Evolutionary conservation across 73 alveolate genomes (phyloP), one percentile per base, ranked within the genome.

Genomic region (Loxodes magnus): DNA sequence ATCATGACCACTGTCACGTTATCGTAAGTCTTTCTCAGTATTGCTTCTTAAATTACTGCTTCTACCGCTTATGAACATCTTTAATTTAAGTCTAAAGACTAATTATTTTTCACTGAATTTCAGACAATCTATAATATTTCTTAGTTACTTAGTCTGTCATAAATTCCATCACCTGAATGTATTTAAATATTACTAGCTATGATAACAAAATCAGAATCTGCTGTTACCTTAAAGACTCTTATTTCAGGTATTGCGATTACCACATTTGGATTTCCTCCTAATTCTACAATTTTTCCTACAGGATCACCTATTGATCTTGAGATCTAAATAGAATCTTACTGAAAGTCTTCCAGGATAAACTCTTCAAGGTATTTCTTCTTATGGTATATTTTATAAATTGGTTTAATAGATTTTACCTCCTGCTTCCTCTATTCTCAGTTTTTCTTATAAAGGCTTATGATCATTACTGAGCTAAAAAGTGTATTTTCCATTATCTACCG

Each of bases 371-470:
- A n/a, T 59, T 16, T 26, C 3, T 7, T 17, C 53, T 3, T 15
- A 21, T 12, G 37, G 34, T 10, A 23, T 33, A 16, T 44, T 46
- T 3, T 54, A 54, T 4, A 60, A 60, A 19, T 58, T 44, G 22
- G 64, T 23, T 28, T 46, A 38, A 33, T 79, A 78, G 28, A 84
- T 86, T 54, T 67, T 63, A 4, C 96, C 96, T 1, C 93, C 90
- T 23, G 80, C 88, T 60, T 69, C 81, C 37, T 73, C 56, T 23
- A 84, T 79, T 54, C 96, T 65, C 9, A 48, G 38, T 46, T 71
- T 68, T 61, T 88, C 98, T 17, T 53, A 69, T 10, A 56, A 71
- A 42, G 98, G 98, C 61, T 88, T 84, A 36, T 89, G 98, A 54
- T 89, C 98, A 30, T 48, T 56, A 36, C 88, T 68, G 36, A 89